These are phyloP conservation scores for Syzygium malaccense DNA, from an alignment of 441 rosid genomes.

Conservation along the genomic window DNA sequence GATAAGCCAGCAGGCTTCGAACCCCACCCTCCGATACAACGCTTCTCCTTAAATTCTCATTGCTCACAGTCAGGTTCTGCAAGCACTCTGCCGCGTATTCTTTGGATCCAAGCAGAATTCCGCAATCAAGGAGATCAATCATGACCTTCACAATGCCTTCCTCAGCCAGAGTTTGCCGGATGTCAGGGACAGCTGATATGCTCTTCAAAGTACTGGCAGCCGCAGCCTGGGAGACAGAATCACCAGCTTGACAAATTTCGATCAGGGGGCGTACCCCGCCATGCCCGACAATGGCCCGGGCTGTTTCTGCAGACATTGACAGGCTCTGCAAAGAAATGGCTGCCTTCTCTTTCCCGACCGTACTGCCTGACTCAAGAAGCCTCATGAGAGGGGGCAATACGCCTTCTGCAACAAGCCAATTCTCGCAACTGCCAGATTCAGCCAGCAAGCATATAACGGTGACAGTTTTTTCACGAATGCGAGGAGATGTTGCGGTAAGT, in stretches of 20 bases:
- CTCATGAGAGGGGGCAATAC: constrained; percentile 1
- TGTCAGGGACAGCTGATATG: constrained; percentile 2
- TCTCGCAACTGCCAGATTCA: neutral
- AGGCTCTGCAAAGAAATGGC: constrained; percentile 72
- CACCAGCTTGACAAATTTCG: constrained; percentile 73
- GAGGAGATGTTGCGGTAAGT: constrained; percentile 70
- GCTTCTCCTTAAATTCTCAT: constrained; percentile 52
- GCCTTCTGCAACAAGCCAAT: constrained; percentile 4
- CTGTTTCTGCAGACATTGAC: constrained; percentile 65
- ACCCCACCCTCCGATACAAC: constrained; percentile 74
- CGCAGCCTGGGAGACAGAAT: constrained; percentile 88
- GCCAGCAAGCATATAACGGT: neutral
- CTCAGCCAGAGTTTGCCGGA: constrained; percentile 2
- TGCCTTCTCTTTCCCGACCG: constrained; percentile 68
- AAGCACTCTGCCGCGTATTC: constrained; percentile 82
- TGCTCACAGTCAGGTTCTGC: constrained; percentile 83
- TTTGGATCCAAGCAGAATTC: neutral
- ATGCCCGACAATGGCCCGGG: constrained; percentile 76
- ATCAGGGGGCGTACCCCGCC: constrained; percentile 71
- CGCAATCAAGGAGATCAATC: neutral
- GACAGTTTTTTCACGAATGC: neutral
- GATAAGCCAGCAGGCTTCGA: constrained; percentile 20
- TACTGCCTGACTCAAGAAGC: constrained; percentile 32
- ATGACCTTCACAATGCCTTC: neutral
- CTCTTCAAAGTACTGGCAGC: constrained; percentile 51